Evolutionary conservation across 2,329 filamentous ascomycete species (phyloP), one percentile per base, ranked within the genome.

Genomic region (Rasamsonia emersonii): DNA sequence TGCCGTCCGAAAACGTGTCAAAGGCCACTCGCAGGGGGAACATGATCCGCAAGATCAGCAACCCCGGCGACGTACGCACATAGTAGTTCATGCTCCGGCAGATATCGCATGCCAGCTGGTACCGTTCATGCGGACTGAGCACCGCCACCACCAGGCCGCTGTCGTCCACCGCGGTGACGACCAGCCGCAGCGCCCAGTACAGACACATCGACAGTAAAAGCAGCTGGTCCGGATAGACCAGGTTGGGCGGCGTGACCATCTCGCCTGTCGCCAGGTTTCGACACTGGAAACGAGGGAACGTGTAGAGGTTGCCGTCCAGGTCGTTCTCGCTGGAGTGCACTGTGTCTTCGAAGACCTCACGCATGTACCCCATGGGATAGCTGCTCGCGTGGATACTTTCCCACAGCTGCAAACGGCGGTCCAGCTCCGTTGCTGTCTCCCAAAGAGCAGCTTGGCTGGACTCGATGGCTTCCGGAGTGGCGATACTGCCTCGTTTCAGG

Each of bases 1-100:
- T 50, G 2, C 42, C 48, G 9, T 51, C 47, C 1, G 44, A 28
- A 11, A 53, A 47, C 3, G 37, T 43, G 30, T 51, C 47, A 24
- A 49, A 52, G 2, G 50, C 44, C 2, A 46, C 43, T 9, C 47
- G 46, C 11, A 52, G 38, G 3, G 47, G 42, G 20, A 53, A 53
- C 42, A 51, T 51, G n/a, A 50, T 39, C 8, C 50, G 49, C 9
- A 46, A 50, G 2, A 51, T 39, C 4, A 53, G 24, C 18, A 35
- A 47, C 2, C 50, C 50, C 7, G 50, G 49, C n/a, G 43, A 39
- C 3, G 38, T 43, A 15, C 39, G 38, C 9, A 50, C 30, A 29
- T 50, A 52, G 29, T 48, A 53, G 27, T 45, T 47, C 41, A 51
- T 45, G 33, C 47, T 53, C 20, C 50, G 47, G 24, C 49, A 52